A percentile compares a stretch with the other conserved stretches of the same genome.
Conservation (phyloP, 2,329 filamentous ascomycete genomes). For the Teratosphaeria pseudoeucalypti region DNA sequence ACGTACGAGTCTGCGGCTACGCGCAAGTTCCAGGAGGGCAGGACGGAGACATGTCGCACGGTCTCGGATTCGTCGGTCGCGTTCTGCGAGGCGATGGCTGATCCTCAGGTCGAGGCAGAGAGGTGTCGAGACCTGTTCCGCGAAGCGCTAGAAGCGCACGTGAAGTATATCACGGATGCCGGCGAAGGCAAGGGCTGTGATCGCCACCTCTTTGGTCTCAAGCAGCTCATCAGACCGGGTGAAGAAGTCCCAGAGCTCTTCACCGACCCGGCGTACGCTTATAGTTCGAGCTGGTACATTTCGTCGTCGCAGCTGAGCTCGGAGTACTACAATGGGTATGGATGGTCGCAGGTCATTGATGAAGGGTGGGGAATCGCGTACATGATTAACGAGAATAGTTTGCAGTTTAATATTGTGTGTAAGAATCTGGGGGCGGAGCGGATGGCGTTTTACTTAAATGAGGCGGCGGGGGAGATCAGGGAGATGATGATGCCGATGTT, state of each 20-base stretch:
- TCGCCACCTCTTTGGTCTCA: slow-evolving; percentile 91
- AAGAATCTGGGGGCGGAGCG: slow-evolving; percentile 82
- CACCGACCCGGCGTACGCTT: slow-evolving; percentile 73
- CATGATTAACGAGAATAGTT: slow-evolving; percentile 99
- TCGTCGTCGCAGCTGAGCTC: slow-evolving; percentile 82
- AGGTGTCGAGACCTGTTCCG: slow-evolving; percentile 66
- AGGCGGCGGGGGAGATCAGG: slow-evolving; percentile 81
- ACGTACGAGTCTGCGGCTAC: slow-evolving; percentile 96
- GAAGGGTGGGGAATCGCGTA: slow-evolving; percentile 95
- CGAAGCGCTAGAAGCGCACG: slow-evolving; percentile 68
- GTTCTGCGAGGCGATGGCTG: slow-evolving; percentile 80
- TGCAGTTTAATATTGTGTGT: slow-evolving; percentile 97
- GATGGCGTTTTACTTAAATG: slow-evolving; percentile 93
- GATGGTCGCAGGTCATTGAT: slow-evolving; percentile 96
- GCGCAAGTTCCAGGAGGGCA: slow-evolving; percentile 88
- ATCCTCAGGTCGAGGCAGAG: slow-evolving; percentile 52
- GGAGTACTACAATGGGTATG: slow-evolving; percentile 98
- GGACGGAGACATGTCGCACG: slow-evolving; percentile 88
- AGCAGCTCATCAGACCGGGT: slow-evolving; percentile 72
- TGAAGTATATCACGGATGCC: slow-evolving; percentile 83
- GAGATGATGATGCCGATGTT: slow-evolving; percentile 75
- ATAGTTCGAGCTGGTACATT: slow-evolving; percentile 82
- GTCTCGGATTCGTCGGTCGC: slow-evolving; percentile 86
- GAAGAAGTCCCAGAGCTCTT: slow-evolving; percentile 76
- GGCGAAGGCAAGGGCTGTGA: slow-evolving; percentile 91